Evolutionary conservation across 1,284 basidiomycete genomes (phyloP).

Genomic region (Ustilago xerochloae): DNA sequence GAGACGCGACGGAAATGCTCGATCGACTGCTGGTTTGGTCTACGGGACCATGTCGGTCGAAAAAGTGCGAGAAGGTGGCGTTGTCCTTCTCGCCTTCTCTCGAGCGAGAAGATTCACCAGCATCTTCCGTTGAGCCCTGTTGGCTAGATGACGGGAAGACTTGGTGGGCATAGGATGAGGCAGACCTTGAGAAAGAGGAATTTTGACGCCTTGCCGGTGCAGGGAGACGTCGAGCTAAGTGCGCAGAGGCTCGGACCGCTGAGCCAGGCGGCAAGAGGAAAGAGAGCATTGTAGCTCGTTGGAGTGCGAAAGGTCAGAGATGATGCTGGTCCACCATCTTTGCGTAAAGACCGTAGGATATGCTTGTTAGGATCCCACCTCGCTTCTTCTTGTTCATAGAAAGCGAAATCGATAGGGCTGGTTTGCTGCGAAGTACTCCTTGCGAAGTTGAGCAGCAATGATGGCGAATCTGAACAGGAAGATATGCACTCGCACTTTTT

Average conservation of each 20-base stretch:
- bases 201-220: not conserved
- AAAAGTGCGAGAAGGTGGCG: slow-evolving; percentile 28
- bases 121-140: slow-evolving; percentile 1
- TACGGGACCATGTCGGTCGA: slow-evolving; percentile 9
- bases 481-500: slow-evolving; percentile 1
- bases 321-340: slow-evolving; percentile 11
- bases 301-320: not conserved
- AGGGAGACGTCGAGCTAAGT: not conserved
- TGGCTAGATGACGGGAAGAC: not conserved
- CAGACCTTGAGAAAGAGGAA: no score
- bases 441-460: no score
- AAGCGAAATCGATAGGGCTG: no score
- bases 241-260: slow-evolving; percentile 4
- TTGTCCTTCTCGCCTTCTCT: not conserved
- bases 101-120: not conserved
- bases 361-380: no score
- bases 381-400: no score
- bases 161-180: not conserved
- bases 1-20: not conserved
- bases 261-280: slow-evolving; percentile 6
- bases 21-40: not conserved
- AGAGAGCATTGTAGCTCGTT: slow-evolving; percentile 20
- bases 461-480: not conserved
- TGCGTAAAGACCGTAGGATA: no score
- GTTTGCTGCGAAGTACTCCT: no score